These are phyloP conservation scores for Annona squamosa DNA, from an alignment of 164 flowering plant genomes.

Conservation along the genomic window DNA sequence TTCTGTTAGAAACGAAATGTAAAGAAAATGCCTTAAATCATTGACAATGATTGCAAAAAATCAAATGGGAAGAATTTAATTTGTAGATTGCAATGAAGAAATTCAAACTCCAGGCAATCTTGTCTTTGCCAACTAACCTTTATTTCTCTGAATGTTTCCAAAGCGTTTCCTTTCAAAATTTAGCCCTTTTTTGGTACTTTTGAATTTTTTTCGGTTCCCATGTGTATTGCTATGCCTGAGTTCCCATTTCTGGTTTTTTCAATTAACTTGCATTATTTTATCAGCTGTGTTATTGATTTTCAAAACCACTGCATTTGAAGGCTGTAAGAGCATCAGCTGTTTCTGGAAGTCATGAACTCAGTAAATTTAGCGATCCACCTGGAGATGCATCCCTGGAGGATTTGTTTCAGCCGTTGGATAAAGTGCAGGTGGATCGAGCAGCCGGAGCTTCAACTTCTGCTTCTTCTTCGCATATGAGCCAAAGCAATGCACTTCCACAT, in stretches of 20 bases:
- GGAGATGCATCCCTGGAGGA: conserved; percentile 97
- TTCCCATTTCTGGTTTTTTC: too few species aligned
- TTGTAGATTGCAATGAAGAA: too few species aligned
- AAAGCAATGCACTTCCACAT: conserved; percentile 23
- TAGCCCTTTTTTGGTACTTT: too few species aligned
- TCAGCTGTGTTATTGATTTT: conserved; percentile 9
- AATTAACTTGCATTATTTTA: not conserved
- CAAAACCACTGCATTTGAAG: conserved; percentile 27
- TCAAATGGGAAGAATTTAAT: too few species aligned
- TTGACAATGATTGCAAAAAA: too few species aligned
- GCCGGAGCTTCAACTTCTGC: conserved; percentile 77
- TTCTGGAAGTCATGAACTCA: conserved; percentile 55
- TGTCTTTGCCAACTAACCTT: too few species aligned
- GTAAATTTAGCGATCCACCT: conserved; percentile 91
- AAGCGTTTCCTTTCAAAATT: too few species aligned
- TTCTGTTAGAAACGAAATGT: too few species aligned
- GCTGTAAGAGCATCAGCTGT: conserved; percentile 37
- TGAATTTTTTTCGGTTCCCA: too few species aligned
- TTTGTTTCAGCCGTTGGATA: conserved; percentile 77
- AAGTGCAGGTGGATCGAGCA: conserved; percentile 35
- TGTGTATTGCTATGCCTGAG: not conserved
- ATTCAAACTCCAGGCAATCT: too few species aligned
- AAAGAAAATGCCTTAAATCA: too few species aligned
- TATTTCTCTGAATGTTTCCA: too few species aligned
- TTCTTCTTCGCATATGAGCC: conserved; percentile 45